These are phyloP conservation scores for Eucalyptus cloeziana DNA, from an alignment of 345 rosid genomes.

Conservation along the genomic window DNA sequence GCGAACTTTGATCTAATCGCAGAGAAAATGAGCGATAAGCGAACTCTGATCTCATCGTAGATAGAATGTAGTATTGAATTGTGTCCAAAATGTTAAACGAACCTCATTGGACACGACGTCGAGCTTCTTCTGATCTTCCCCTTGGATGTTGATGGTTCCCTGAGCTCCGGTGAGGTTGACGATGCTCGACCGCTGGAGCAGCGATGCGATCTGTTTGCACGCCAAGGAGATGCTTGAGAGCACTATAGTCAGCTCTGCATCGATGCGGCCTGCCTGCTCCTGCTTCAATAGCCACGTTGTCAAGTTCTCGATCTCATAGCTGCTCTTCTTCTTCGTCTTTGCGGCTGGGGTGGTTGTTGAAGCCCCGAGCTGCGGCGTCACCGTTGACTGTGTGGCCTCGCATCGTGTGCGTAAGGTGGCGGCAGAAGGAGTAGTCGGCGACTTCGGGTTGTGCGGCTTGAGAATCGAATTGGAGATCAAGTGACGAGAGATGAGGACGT, in stretches of 20 bases:
- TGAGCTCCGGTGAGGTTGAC: conserved; percentile 20
- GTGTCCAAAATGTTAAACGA: not conserved
- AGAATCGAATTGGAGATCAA: not conserved
- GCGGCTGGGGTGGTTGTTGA: not conserved
- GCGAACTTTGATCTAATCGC: not conserved
- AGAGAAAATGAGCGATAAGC: not conserved
- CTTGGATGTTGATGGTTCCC: conserved; percentile 26
- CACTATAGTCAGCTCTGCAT: conserved; percentile 20
- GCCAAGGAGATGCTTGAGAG: conserved; percentile 25
- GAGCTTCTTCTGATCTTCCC: conserved; percentile 34
- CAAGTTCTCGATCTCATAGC: conserved; percentile 7
- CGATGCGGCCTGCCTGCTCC: conserved; percentile 21
- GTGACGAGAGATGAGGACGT: not conserved
- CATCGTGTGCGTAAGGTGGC: not conserved
- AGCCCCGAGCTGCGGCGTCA: not conserved
- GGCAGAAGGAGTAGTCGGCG: not conserved
- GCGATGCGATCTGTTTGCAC: conserved; percentile 23
- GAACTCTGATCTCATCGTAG: not conserved
- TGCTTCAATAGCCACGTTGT: conserved; percentile 25
- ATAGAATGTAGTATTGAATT: not conserved
- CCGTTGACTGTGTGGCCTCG: not conserved
- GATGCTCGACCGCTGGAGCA: conserved; percentile 21
- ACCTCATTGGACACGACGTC: conserved; percentile 33
- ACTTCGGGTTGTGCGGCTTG: not conserved
- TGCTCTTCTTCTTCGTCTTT: not conserved